phyloP scores from a whole-genome alignment of 2,329 filamentous ascomycete genomes.

The Niveomyces coronatus region DNA sequence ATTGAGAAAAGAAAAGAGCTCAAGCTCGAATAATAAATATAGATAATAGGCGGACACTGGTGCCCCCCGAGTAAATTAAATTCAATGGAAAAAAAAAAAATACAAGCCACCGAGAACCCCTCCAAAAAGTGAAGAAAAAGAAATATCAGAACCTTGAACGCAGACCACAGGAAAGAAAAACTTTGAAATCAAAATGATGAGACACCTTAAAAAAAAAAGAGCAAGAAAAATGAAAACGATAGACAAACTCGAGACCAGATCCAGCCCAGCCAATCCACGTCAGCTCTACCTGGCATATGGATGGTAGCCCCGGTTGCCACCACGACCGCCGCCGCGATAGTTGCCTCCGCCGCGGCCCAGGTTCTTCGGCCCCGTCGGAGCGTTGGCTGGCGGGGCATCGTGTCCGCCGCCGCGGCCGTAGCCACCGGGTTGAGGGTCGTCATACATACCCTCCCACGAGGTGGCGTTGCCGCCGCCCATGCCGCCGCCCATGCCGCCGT shows the following conservation, averaged over 20 bases:
- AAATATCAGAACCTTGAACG: no score
- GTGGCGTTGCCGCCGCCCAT: slow-evolving; percentile 53
- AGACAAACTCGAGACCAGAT: not conserved
- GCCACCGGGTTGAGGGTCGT: slow-evolving; percentile 67
- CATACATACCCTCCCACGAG: slow-evolving; percentile 97
- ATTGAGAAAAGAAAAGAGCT: no score
- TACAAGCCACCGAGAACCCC: no score
- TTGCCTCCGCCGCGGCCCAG: slow-evolving; percentile 75
- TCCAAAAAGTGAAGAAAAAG: no score
- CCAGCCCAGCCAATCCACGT: not conserved
- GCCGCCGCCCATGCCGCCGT: slow-evolving; percentile 18
- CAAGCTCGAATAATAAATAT: no score
- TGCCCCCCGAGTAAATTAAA: no score
- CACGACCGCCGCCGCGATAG: slow-evolving; percentile 81
- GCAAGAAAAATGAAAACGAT: not conserved
- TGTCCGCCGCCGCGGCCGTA: slow-evolving; percentile 31
- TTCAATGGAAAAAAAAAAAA: no score
- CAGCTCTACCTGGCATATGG: slow-evolving; percentile 49
- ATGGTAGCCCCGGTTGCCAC: slow-evolving; percentile 65
- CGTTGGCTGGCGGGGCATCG: slow-evolving; percentile 43
- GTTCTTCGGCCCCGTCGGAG: slow-evolving; percentile 93
- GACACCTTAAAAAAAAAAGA: not conserved
- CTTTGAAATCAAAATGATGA: no score
- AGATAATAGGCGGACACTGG: no score
- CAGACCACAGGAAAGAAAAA: no score